Evolutionary conservation across 371 early-diverging fungal genomes (phyloP).

Genomic region (Rhizomucor miehei): DNA sequence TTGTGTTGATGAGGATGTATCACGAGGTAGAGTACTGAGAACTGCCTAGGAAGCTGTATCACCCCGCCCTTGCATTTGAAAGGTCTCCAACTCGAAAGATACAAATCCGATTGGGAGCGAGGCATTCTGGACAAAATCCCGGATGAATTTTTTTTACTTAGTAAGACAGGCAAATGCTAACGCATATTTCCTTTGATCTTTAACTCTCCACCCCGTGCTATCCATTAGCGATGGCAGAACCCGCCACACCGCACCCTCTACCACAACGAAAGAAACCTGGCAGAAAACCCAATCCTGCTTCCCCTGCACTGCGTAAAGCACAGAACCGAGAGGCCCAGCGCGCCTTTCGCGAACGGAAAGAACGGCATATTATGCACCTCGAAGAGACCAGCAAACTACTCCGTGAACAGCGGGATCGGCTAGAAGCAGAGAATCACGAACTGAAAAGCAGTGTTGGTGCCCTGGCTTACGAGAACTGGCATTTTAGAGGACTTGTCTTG

Average conservation of each 20-base stretch:
- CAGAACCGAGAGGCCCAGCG: constrained; percentile 76
- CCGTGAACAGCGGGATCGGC: constrained; percentile 40
- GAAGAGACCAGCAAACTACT: constrained; percentile 58
- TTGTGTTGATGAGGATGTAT: no score
- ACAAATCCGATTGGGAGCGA: no score
- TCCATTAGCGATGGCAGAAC: no score
- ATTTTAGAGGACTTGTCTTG: constrained; percentile 37
- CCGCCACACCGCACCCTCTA: background rate
- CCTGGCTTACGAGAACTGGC: constrained; percentile 48
- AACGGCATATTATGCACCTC: constrained; percentile 55
- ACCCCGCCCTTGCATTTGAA: no score
- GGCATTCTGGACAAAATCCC: no score
- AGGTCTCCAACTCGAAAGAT: no score
- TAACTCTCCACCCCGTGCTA: no score
- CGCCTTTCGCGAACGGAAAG: constrained; percentile 73
- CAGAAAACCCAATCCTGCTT: constrained; percentile 68
- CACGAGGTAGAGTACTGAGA: no score
- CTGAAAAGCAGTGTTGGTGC: constrained; percentile 35
- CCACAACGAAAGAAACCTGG: constrained; percentile 62
- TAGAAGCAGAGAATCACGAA: constrained; percentile 35
- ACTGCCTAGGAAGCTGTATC: no score
- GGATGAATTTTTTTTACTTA: no score
- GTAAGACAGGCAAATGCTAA: no score
- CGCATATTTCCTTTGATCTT: no score
- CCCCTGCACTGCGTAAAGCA: constrained; percentile 60